Evolutionary conservation across 768 basidiomycete species (phyloP).

Genomic region (Trametes villosa): DNA sequence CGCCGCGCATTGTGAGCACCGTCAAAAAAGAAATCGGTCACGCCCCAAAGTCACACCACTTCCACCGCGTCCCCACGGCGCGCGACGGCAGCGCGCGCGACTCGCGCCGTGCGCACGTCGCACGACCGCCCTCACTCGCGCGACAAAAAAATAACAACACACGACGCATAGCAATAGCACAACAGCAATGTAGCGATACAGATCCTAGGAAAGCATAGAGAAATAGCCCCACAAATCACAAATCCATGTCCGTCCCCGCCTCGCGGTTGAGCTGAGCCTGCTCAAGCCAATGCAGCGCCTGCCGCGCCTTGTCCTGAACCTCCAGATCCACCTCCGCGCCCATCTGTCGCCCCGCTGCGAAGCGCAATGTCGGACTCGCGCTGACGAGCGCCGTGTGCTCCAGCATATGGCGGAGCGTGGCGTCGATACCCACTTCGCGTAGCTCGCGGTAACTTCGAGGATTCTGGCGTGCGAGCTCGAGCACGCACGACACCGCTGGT

Average conservation of each 20-base stretch:
- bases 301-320: conserved; percentile 57
- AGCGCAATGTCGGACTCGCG: conserved; percentile 34
- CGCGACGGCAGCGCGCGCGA: not conserved
- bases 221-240: conserved; percentile 1
- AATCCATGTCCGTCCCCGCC: conserved; percentile 13
- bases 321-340: conserved; percentile 63
- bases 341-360: conserved; percentile 38
- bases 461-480: conserved; percentile 54
- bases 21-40: conserved; percentile 32
- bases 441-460: conserved; percentile 43
- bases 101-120: conserved; percentile 1
- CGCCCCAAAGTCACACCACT: conserved; percentile 30
- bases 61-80: not conserved
- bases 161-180: conserved; percentile 1
- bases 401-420: conserved; percentile 46
- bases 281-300: conserved; percentile 57
- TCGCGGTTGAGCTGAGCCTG: conserved; percentile 16
- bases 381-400: conserved; percentile 40
- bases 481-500: conserved; percentile 63
- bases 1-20: too few species aligned
- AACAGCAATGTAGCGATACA: conserved; percentile 11
- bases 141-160: too few species aligned
- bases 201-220: not conserved
- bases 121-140: not conserved
- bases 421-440: conserved; percentile 49